Percentiles rank a stretch among this genome's conserved stretches.
Evolutionary conservation across 257 asterid genomes (phyloP).

Genomic region (Salvia miltiorrhiza): DNA sequence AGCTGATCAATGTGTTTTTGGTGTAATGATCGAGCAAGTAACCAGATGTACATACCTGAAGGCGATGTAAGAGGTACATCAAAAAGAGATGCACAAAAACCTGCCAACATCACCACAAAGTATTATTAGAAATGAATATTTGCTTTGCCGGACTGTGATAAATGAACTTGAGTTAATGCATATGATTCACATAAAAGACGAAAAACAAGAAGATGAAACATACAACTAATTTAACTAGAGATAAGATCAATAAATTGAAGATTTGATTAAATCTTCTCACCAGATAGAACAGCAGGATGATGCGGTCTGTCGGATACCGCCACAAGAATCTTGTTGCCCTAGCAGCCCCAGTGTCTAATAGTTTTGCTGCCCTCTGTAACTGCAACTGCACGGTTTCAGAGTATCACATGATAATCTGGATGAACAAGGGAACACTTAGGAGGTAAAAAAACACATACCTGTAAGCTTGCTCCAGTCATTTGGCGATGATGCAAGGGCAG

Average conservation of each 20-base stretch:
- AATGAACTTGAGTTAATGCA: background rate
- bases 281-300: slow-evolving; percentile 88
- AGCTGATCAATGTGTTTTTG: background rate
- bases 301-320: slow-evolving; percentile 96
- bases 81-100: slow-evolving; percentile 98
- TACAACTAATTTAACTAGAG: background rate
- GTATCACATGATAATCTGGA: slow-evolving; percentile 13
- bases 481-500: slow-evolving; percentile 96
- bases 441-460: slow-evolving; percentile 43
- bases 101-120: slow-evolving; percentile 44
- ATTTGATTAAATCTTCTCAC: slow-evolving; percentile 40
- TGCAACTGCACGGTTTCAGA: slow-evolving; percentile 33
- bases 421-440: slow-evolving; percentile 9
- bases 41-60: slow-evolving; percentile 64
- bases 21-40: slow-evolving; percentile 17
- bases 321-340: slow-evolving; percentile 96
- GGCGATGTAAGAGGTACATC: slow-evolving; percentile 98
- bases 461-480: slow-evolving; percentile 79
- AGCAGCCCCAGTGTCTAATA: slow-evolving; percentile 91
- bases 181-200: background rate
- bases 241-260: background rate
- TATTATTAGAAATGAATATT: slow-evolving; percentile 22
- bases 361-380: slow-evolving; percentile 96
- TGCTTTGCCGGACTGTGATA: slow-evolving; percentile 10
- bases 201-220: background rate